Evolutionary conservation across 2,329 filamentous ascomycete species (phyloP).

Genomic region (Xylaria sp.): DNA sequence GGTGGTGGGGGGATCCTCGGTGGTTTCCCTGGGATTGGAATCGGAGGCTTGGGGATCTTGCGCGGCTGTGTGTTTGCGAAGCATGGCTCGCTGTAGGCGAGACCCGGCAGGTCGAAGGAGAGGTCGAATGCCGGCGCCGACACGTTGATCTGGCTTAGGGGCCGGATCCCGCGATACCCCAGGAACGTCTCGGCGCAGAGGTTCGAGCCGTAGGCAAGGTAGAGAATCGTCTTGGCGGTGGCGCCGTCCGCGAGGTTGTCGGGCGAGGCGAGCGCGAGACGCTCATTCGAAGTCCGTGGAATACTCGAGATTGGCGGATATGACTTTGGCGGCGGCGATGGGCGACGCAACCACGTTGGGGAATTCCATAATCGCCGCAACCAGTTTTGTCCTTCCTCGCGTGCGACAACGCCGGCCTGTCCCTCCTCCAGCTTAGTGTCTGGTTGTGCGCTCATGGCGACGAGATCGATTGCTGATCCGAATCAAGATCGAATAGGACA

Average conservation of each 20-base stretch:
- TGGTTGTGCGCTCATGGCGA: slow-evolving; percentile 16
- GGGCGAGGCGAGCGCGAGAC: slow-evolving; percentile 45
- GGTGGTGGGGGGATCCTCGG: slow-evolving; percentile 38
- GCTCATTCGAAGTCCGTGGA: slow-evolving; percentile 45
- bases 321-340: not conserved
- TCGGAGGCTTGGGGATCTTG: slow-evolving; percentile 53
- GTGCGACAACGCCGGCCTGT: not conserved
- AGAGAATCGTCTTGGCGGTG: slow-evolving; percentile 63
- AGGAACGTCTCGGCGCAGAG: slow-evolving; percentile 80
- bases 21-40: slow-evolving; percentile 22
- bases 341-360: slow-evolving; percentile 13
- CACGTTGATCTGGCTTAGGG: slow-evolving; percentile 81
- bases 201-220: slow-evolving; percentile 93
- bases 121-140: slow-evolving; percentile 78
- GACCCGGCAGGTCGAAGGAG: slow-evolving; percentile 82
- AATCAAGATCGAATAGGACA: not conserved
- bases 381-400: slow-evolving; percentile 27
- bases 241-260: slow-evolving; percentile 29
- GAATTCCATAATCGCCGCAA: slow-evolving; percentile 30
- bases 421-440: slow-evolving; percentile 27
- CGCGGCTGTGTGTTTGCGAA: slow-evolving; percentile 81
- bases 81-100: slow-evolving; percentile 89
- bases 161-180: slow-evolving; percentile 77
- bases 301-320: slow-evolving; percentile 43
- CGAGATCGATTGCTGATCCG: not conserved